Percentiles rank a stretch among this genome's conserved stretches.
These are phyloP conservation scores for Xylaria telfairii DNA, from an alignment of 495 filamentous ascomycete species.

Conservation along the genomic window DNA sequence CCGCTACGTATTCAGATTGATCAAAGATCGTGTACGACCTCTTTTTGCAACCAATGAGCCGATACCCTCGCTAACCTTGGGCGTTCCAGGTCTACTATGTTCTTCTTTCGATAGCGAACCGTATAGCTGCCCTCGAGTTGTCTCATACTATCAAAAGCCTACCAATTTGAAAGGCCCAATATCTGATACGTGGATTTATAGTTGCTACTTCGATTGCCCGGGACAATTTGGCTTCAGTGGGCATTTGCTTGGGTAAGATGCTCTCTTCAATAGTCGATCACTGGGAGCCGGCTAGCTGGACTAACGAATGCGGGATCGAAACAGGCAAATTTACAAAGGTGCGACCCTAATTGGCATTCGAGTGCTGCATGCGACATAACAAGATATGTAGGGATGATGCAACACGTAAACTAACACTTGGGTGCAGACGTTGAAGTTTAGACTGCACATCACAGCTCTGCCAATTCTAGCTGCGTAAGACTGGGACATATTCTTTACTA, in stretches of 20 bases:
- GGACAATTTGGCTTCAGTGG: conserved; percentile 79
- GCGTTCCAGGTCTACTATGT: conserved; percentile 76
- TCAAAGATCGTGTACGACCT: conserved; percentile 61
- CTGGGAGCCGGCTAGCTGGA: background rate
- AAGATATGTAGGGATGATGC: background rate
- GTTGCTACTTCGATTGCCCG: conserved; percentile 83
- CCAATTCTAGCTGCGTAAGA: conserved; percentile 74
- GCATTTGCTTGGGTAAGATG: conserved; percentile 71
- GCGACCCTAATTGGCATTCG: background rate
- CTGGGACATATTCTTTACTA: background rate
- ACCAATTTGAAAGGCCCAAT: background rate
- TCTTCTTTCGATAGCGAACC: conserved; percentile 80
- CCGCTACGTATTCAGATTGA: conserved; percentile 85
- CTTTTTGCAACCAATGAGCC: background rate
- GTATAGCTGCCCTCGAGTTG: conserved; percentile 4
- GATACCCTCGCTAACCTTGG: conserved; percentile 5
- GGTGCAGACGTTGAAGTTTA: conserved; percentile 70
- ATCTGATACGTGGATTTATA: conserved; percentile 1
- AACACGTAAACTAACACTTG: background rate
- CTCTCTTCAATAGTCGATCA: background rate
- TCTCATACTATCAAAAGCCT: background rate
- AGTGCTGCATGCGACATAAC: too few species aligned
- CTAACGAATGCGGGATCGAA: background rate
- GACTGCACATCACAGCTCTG: conserved; percentile 82
- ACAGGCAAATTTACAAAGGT: conserved; percentile 87